phyloP scores from a whole-genome alignment of 306 rosid species.

The Quercus parvula region DNA sequence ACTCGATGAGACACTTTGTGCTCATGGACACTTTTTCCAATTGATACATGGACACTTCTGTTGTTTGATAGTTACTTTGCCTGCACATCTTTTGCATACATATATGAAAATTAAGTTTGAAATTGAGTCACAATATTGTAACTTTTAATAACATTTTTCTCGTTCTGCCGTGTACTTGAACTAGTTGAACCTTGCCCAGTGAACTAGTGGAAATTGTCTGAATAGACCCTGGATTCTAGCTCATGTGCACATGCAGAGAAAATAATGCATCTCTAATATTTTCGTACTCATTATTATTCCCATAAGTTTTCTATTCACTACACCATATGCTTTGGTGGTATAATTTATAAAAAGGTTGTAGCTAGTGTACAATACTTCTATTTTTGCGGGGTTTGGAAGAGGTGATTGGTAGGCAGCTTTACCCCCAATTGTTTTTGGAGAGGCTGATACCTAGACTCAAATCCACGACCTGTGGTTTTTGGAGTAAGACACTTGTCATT shows the following conservation, averaged over 20 bases:
- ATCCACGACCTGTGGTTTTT: too few relatives aligned
- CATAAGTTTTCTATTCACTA: neutral
- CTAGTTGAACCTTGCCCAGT: neutral
- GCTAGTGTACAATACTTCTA: too few relatives aligned
- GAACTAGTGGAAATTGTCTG: neutral
- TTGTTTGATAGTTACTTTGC: neutral
- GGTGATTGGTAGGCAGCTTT: too few relatives aligned
- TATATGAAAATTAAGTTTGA: neutral
- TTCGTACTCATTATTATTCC: neutral
- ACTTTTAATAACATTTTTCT: neutral
- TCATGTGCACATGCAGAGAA: neutral
- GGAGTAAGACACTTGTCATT: too few relatives aligned
- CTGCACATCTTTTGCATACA: neutral
- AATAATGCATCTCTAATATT: neutral
- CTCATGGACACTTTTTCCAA: neutral
- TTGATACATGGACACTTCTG: too few relatives aligned
- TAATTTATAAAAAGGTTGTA: neutral
- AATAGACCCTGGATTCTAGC: neutral
- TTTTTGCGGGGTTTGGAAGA: too few relatives aligned
- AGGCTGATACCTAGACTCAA: too few relatives aligned
- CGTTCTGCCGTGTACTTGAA: neutral
- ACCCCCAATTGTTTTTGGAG: too few relatives aligned
- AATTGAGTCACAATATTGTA: neutral
- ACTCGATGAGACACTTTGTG: neutral
- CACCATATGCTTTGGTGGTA: neutral